Evolutionary conservation across 2,329 filamentous ascomycete genomes (phyloP), one percentile per base, ranked within the genome.

Genomic region (Neonectria coccinea): DNA sequence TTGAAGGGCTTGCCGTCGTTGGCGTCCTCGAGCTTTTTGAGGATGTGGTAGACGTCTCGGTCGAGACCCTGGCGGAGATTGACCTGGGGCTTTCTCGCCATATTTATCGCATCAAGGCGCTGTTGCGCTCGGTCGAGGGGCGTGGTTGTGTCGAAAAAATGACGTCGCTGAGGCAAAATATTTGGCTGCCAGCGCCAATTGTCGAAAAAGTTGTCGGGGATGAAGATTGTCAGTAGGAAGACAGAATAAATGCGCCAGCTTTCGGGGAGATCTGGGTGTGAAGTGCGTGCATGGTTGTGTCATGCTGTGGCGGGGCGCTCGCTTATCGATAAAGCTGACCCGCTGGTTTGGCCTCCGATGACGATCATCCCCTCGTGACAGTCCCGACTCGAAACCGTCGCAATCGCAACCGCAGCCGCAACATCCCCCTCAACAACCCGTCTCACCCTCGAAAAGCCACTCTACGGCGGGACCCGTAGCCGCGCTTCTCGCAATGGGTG

Each of bases 31-130:
- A 95, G 84, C 77, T 93, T 96, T 68, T 88, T 88, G 41, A 97
- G 86, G 41, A 96, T 86, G 74, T 92, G 91, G 76, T 95, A 94
- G 67, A 97, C 86, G 75, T 93, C 91, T 65, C 85, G 85, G 72
- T 93, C 91, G 39, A 93, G 78, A 20, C 73, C 70, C 10, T 68
- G 70, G 11, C 70, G 71, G 11, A 79, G 66, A 14, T 56, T 70
- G 4, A 62, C 47, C 1, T 66, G 67, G 4, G 67, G 45, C n/a
- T 56, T 41, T 14, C 65, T 70, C 11, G 68, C 59, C 71, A 73
- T 73, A 1, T 18, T 51, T 51, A 20, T 36, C 7, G 36, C 48
- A 31, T 42, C 14, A 20, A 22, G 14, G 36, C 22, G 56, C n/a
- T 41, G 48, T 25, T 56, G 29, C 54, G 36, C 7, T n/a, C 16